Evolutionary conservation across 768 basidiomycete species (phyloP).

Genomic region (Neoboletus magnificus): DNA sequence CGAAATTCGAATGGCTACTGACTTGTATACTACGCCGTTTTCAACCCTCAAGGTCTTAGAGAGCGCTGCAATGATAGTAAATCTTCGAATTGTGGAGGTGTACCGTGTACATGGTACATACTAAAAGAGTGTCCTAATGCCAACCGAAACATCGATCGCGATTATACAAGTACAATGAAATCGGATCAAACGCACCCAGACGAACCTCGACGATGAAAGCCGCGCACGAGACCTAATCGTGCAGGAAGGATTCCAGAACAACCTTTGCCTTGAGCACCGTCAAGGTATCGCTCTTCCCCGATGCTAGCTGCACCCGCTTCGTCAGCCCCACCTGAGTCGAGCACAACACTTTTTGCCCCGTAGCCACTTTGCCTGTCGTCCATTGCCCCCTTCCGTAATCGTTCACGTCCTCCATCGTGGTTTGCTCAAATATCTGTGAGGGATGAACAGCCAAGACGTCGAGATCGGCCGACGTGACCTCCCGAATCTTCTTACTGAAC

Average conservation of each 20-base stretch:
- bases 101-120: neutral
- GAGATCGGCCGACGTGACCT: slow-evolving; percentile 7
- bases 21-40: no score
- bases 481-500: slow-evolving; percentile 8
- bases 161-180: neutral
- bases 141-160: neutral
- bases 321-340: slow-evolving; percentile 13
- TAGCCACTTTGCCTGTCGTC: neutral
- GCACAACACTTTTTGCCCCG: slow-evolving; percentile 10
- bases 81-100: no score
- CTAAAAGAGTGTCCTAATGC: neutral
- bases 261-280: slow-evolving; percentile 9
- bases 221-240: neutral
- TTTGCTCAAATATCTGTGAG: neutral
- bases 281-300: neutral
- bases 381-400: neutral
- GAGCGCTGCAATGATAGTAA: no score
- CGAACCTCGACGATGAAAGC: neutral
- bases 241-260: slow-evolving; percentile 11
- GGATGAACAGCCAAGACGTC: neutral
- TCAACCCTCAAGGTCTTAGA: no score
- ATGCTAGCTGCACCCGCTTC: slow-evolving; percentile 1
- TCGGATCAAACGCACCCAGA: neutral
- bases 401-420: slow-evolving; percentile 10
- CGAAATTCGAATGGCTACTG: no score